Base-by-base conservation (phyloP, 768 basidiomycete species). In the Suillus subalutaceus region DNA sequence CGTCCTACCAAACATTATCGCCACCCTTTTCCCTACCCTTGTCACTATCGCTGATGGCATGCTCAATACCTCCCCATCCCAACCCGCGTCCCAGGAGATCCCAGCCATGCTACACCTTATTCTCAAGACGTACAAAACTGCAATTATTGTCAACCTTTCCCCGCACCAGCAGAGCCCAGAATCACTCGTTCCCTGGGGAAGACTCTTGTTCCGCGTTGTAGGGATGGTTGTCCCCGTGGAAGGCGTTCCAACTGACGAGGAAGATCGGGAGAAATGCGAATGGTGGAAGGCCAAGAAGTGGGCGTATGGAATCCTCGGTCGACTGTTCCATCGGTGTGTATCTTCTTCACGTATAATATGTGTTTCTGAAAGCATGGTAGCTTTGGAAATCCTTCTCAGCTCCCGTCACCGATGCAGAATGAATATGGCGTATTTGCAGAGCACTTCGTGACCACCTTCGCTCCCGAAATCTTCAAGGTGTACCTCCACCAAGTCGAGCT, bases 241-340 rank as follows among this genome's bases (percentile, higher is more conserved):
- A 3, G 84, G 82, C 26, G 84, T 94, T 0, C 90, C 92, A 2
- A 86, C 84, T 37, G 88, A 92, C 65, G 85, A 88, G 67, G 91
- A 94, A 6, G 90, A 91, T 18, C 82, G 91, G 43, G 93, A 95
- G 79, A 83, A 82, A 57, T 86, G 83, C 56, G 91, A 93, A 71
- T 97, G 95, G 94, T 94, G 93, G 91, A 90, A 90, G 74, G 85
- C 90, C 10, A 96, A 96, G 80, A 97, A 97, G 74, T 96, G 94
- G 95, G 92, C 94, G 1, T 95, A 90, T 73, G 86, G 84, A n/a
- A 88, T 87, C 44, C 81, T 55, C 9, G 91, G 91, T 43, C 82
- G 89, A 30, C 80, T 95, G 18, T 95, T 95, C 84, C 90, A 91
- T 72, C 84, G 90, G 85, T 89, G 63, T 7, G 73, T 62, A 15